These are phyloP conservation scores for Coemansia sp. DNA, from an alignment of 371 early-diverging fungal genomes.

Conservation along the genomic window DNA sequence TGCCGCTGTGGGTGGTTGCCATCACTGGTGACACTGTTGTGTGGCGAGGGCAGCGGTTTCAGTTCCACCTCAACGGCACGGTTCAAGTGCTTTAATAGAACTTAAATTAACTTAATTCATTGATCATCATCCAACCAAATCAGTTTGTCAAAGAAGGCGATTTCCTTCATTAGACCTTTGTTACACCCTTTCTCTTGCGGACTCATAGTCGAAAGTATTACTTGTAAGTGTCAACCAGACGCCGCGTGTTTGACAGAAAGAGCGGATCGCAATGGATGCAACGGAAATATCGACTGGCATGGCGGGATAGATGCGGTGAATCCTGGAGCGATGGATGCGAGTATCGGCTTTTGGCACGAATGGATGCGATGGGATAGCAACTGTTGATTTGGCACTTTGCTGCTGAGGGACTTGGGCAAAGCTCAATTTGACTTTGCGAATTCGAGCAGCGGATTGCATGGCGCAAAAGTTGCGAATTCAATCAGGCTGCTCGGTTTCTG, in stretches of 20 bases:
- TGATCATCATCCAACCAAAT: not conserved
- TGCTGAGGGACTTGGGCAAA: not conserved
- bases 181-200: conserved; percentile 5
- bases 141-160: not conserved
- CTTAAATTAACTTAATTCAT: not conserved
- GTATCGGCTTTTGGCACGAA: not conserved
- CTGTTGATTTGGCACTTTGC: not conserved
- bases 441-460: not conserved
- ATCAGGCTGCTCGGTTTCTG: not conserved
- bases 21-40: conserved; percentile 77
- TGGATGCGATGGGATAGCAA: not conserved
- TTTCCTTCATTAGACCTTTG: not conserved
- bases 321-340: conserved; percentile 6
- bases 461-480: not conserved
- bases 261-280: not conserved
- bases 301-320: not conserved
- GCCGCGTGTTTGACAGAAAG: not conserved
- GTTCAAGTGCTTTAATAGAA: conserved; percentile 21
- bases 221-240: not conserved
- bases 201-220: not conserved
- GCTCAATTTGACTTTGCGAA: not conserved
- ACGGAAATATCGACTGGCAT: not conserved
- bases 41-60: conserved; percentile 71
- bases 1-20: conserved; percentile 81
- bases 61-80: conserved; percentile 43